Conservation (phyloP, 805 yeast genomes). For the Monosporozyma unispora region DNA sequence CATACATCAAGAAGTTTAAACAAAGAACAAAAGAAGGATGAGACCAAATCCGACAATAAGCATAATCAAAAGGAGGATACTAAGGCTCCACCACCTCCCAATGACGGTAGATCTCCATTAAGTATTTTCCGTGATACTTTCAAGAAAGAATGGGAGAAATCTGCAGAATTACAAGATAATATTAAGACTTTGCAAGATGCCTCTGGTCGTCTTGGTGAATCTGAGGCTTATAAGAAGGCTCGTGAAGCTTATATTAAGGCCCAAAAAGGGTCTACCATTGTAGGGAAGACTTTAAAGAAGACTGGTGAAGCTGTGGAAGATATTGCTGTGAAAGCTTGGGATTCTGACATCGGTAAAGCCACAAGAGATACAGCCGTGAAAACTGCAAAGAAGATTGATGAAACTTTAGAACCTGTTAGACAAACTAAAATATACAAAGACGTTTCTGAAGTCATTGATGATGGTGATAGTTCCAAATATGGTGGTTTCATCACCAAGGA, state of each 20-base stretch:
- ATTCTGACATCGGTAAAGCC: slow-evolving; percentile 80
- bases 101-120: slow-evolving; percentile 47
- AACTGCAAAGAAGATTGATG: slow-evolving; percentile 80
- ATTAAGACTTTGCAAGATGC: slow-evolving; percentile 94
- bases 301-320: slow-evolving; percentile 93
- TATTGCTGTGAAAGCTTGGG: slow-evolving; percentile 91
- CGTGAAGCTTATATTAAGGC: slow-evolving; percentile 87
- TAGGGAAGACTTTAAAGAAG: slow-evolving; percentile 65
- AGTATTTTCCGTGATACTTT: slow-evolving; percentile 92
- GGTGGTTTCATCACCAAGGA: slow-evolving; percentile 90
- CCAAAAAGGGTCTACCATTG: slow-evolving; percentile 59
- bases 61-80: not conserved
- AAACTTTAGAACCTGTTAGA: slow-evolving; percentile 84
- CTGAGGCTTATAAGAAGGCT: slow-evolving; percentile 87
- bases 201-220: slow-evolving; percentile 87
- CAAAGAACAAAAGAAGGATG: not conserved
- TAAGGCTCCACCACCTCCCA: not conserved
- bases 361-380: slow-evolving; percentile 78
- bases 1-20: not conserved
- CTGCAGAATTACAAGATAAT: slow-evolving; percentile 80
- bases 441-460: slow-evolving; percentile 80
- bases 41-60: not conserved
- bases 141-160: slow-evolving; percentile 82
- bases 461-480: slow-evolving; percentile 78
- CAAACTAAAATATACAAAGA: slow-evolving; percentile 84